Evolutionary conservation across 2,329 filamentous ascomycete species (phyloP).

Genomic region (Exophiala bonariae): DNA sequence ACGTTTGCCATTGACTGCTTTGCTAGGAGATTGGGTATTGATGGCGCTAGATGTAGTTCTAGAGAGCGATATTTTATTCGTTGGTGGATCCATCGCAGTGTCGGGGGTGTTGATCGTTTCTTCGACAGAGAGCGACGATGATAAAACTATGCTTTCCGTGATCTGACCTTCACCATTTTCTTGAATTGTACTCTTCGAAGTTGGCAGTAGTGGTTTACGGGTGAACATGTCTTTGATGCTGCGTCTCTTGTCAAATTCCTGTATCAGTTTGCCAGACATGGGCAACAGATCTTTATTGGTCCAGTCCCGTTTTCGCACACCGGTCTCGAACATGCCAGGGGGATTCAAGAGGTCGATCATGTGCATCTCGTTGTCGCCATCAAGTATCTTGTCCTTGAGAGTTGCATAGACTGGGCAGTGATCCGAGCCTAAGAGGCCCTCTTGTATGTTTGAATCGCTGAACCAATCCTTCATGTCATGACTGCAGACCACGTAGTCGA

Average conservation of each 20-base stretch:
- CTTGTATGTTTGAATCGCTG: constrained; percentile 79
- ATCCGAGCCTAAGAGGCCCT: constrained; percentile 90
- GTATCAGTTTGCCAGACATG: constrained; percentile 77
- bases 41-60: background rate
- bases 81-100: background rate
- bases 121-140: background rate
- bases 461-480: constrained; percentile 79
- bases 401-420: constrained; percentile 90
- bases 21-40: constrained; percentile 10
- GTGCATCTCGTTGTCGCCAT: constrained; percentile 51
- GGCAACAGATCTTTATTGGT: constrained; percentile 66
- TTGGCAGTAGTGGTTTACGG: constrained; percentile 48
- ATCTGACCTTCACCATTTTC: background rate
- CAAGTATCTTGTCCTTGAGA: constrained; percentile 63
- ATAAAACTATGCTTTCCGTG: background rate
- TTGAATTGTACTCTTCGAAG: constrained; percentile 5
- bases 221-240: constrained; percentile 94
- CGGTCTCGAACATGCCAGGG: constrained; percentile 66
- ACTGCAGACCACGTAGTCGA: constrained; percentile 90
- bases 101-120: background rate
- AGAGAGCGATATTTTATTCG: background rate
- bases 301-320: constrained; percentile 67
- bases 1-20: constrained; percentile 38
- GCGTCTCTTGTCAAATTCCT: constrained; percentile 80
- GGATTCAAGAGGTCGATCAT: constrained; percentile 78